Evolutionary conservation across 169 alveolate species (phyloP).

Genomic region (Plasmodium sp.): DNA sequence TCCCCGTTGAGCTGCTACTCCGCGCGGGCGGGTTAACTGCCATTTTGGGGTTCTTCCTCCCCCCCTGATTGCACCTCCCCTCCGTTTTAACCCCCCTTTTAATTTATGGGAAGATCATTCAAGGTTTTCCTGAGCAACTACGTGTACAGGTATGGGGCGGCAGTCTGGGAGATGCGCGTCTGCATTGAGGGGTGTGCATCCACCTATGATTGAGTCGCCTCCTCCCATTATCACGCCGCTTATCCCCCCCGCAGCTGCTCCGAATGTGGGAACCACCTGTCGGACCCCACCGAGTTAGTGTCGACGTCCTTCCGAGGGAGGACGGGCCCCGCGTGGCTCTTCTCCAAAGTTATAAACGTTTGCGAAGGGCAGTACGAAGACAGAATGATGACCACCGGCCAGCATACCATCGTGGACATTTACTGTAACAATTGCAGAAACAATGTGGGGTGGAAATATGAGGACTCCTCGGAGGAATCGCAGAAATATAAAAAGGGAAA

Average conservation of each 20-base stretch:
- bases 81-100: background rate
- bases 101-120: slow-evolving; percentile 70
- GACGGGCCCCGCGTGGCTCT: slow-evolving; percentile 92
- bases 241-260: slow-evolving; percentile 74
- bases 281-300: slow-evolving; percentile 77
- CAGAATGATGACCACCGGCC: slow-evolving; percentile 93
- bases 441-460: slow-evolving; percentile 90
- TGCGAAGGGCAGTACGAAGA: slow-evolving; percentile 91
- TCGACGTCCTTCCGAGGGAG: slow-evolving; percentile 89
- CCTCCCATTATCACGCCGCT: no score
- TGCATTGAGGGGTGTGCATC: background rate
- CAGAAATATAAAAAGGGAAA: slow-evolving; percentile 90
- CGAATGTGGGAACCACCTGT: slow-evolving; percentile 80
- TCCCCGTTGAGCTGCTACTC: background rate
- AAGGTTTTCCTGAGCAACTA: slow-evolving; percentile 63
- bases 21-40: background rate
- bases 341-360: slow-evolving; percentile 88
- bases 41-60: background rate
- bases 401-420: slow-evolving; percentile 90
- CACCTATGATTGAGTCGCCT: background rate
- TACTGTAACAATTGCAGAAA: slow-evolving; percentile 92
- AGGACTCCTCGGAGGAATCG: slow-evolving; percentile 84
- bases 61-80: background rate
- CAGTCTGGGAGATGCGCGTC: background rate
- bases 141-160: slow-evolving; percentile 33